Base-by-base conservation (phyloP, 2,329 filamentous ascomycete species). In the Diaporthe sp. region DNA sequence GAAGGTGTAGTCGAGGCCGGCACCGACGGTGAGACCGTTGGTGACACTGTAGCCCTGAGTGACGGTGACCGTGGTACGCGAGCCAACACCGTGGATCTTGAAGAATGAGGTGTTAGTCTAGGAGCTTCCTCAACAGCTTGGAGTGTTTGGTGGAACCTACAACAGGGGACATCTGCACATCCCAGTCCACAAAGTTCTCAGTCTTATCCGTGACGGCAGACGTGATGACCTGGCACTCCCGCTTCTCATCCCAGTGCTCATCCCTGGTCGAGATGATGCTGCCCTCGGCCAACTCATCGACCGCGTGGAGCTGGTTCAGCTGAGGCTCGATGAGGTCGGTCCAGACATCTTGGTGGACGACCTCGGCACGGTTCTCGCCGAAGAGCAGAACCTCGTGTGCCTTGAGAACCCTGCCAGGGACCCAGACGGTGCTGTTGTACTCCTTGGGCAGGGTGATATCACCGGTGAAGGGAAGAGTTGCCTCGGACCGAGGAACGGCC, bases 151-250 rank as follows among this genome's bases (percentile, higher is more conserved):
- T 22, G 7, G 9, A 9, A 45, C 58, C 30, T 28, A 64, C 58
- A 30, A 64, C 58, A 4, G 58, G 58, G 38, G 58, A 64, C 58
- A 64, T 64, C 58, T 64, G 58, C 58, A 64, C 58, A 28, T 64
- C 58, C 58, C 58, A 64, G 9, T 64, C 58, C 25, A 64, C 58
- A 22, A 64, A 64, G 58, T 64, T 64, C 58, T 64, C 58, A 45
- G 58, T 64, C 58, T 64, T 64, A 40, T 64, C 58, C 25, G 58
- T 64, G 4, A 64, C 25, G 6, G 58, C 58, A 8, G 58, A 64
- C 17, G 58, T 64, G 25, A 64, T 45, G 38, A 45, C 58, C 58
- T 64, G 58, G 25, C 58, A 64, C 9, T 4, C 58, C 7, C 58
- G 58, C 58, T 64, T 64, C 40, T 64, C 40, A 13, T 64, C 58